phyloP scores from a whole-genome alignment of 257 asterid species.

The Misopates orontium region DNA sequence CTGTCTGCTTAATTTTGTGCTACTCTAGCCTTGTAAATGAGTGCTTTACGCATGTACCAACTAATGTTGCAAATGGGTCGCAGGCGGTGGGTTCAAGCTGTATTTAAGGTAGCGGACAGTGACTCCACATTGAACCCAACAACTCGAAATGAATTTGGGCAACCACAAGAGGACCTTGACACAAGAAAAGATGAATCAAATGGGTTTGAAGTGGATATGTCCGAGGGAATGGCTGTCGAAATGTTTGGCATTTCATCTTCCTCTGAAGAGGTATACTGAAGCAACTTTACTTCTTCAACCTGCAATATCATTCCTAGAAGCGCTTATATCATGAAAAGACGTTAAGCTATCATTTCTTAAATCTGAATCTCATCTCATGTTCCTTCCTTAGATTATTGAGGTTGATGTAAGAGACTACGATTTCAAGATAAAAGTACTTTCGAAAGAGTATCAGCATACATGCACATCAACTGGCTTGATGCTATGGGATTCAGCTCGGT shows the following conservation, averaged over 20 bases:
- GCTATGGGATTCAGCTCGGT: constrained; percentile 93
- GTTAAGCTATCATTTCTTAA: background rate
- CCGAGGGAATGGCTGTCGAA: constrained; percentile 74
- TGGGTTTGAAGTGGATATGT: constrained; percentile 63
- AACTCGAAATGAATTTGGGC: constrained; percentile 25
- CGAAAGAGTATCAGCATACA: constrained; percentile 87
- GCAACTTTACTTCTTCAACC: constrained; percentile 3
- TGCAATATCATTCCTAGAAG: constrained; percentile 1
- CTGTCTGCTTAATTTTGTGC: too few relatives aligned
- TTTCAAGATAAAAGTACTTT: constrained; percentile 74
- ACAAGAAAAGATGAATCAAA: constrained; percentile 31
- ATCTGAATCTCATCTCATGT: background rate
- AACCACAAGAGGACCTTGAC: constrained; percentile 25
- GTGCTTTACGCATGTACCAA: too few relatives aligned
- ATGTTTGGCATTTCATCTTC: constrained; percentile 69
- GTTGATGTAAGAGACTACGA: constrained; percentile 40
- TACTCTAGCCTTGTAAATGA: background rate
- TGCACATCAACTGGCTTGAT: constrained; percentile 92
- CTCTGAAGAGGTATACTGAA: constrained; percentile 61
- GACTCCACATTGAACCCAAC: constrained; percentile 17
- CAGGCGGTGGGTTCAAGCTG: constrained; percentile 99
- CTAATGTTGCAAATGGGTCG: constrained; percentile 22
- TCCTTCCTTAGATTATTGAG: constrained; percentile 50
- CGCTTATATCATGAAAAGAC: background rate
- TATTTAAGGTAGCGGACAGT: constrained; percentile 44